These are phyloP conservation scores for Lactarius indigo DNA, from an alignment of 768 basidiomycete species.

Conservation along the genomic window DNA sequence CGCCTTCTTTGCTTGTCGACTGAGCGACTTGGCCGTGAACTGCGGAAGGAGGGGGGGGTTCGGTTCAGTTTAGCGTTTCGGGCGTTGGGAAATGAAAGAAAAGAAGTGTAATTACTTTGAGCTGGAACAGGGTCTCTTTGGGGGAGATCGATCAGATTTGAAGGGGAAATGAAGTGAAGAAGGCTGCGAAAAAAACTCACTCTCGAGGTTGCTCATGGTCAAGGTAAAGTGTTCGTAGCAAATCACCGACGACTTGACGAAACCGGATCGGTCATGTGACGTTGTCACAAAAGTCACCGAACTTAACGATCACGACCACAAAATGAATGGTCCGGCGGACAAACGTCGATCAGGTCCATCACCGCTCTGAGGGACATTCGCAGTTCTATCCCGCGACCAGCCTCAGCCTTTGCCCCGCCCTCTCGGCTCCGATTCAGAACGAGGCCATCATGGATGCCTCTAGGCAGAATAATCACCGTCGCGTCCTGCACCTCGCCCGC, in stretches of 20 bases:
- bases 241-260: background rate
- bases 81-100: background rate
- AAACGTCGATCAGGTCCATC: background rate
- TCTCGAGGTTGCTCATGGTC: conserved; percentile 82
- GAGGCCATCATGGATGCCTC: too few relatives aligned
- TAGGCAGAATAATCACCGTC: background rate
- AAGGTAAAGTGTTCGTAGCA: background rate
- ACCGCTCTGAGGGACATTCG: background rate
- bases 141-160: conserved; percentile 32
- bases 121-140: conserved; percentile 95
- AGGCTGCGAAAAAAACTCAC: conserved; percentile 45
- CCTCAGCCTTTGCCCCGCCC: too few relatives aligned
- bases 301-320: background rate
- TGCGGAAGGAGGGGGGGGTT: conserved; percentile 40
- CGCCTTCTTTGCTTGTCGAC: conserved; percentile 94
- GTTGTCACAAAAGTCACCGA: too few relatives aligned
- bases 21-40: conserved; percentile 98
- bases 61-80: background rate
- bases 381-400: too few relatives aligned
- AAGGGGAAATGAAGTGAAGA: too few relatives aligned
- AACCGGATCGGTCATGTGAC: background rate
- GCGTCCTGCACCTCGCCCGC: background rate
- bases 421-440: too few relatives aligned
- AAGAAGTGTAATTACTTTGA: conserved; percentile 73
- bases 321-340: background rate